phyloP scores from a whole-genome alignment of 768 basidiomycete species.

The Hypholoma sublateritium region DNA sequence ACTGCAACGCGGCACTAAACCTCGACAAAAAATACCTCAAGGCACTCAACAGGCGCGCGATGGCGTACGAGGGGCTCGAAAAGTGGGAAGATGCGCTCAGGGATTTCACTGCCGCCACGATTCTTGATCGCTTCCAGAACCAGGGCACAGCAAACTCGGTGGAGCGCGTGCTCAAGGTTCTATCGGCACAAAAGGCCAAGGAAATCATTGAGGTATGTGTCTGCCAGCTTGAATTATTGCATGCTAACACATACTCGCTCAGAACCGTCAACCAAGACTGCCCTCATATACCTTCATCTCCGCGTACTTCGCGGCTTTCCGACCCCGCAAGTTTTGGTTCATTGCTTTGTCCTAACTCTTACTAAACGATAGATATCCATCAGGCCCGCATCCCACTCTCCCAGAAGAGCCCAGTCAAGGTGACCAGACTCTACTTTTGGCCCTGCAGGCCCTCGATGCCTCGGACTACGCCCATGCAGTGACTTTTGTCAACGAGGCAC shows the following conservation, averaged over 20 bases:
- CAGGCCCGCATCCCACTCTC: constrained; percentile 67
- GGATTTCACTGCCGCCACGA: constrained; percentile 98
- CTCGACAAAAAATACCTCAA: constrained; percentile 87
- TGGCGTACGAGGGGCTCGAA: constrained; percentile 77
- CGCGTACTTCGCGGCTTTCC: constrained; percentile 97
- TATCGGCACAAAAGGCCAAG: constrained; percentile 70
- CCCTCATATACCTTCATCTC: constrained; percentile 92
- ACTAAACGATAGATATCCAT: not conserved
- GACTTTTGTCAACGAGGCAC: constrained; percentile 77
- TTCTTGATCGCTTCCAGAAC: constrained; percentile 91
- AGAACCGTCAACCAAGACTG: constrained; percentile 70
- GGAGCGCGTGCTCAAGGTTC: constrained; percentile 88
- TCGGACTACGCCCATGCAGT: constrained; percentile 83
- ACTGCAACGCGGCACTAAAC: constrained; percentile 87
- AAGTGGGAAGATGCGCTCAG: constrained; percentile 75
- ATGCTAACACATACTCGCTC: too few relatives aligned
- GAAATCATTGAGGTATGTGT: constrained; percentile 68
- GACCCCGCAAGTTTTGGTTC: constrained; percentile 61
- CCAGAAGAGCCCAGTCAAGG: constrained; percentile 77
- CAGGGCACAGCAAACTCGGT: constrained; percentile 75
- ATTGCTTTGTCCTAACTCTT: not conserved
- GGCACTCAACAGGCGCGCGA: constrained; percentile 86
- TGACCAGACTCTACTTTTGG: constrained; percentile 79
- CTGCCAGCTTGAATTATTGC: too few relatives aligned
- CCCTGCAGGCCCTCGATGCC: constrained; percentile 81